Conservation (phyloP, 1,284 basidiomycete genomes). For the Laetiporus sulphureus region DNA sequence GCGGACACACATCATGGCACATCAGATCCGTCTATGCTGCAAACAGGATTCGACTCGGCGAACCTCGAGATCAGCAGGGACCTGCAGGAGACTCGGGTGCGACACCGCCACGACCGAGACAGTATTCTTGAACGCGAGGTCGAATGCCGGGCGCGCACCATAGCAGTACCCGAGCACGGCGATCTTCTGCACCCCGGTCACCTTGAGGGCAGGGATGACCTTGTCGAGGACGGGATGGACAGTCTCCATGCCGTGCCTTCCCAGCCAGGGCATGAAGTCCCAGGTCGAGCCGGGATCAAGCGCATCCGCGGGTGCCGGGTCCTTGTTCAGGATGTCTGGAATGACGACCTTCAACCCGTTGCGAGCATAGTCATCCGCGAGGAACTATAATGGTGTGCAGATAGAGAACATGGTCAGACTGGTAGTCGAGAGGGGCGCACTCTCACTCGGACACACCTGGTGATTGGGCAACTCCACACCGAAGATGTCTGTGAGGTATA, state of each 20-base stretch:
- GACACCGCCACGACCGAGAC: slow-evolving; percentile 48
- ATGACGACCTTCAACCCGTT: slow-evolving; percentile 64
- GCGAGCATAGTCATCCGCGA: slow-evolving; percentile 67
- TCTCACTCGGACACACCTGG: too few species aligned
- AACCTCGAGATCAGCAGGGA: slow-evolving; percentile 60
- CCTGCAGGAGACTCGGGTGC: slow-evolving; percentile 66
- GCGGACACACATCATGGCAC: not conserved
- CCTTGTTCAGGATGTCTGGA: slow-evolving; percentile 57
- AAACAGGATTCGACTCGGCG: slow-evolving; percentile 34
- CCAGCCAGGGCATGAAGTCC: slow-evolving; percentile 44
- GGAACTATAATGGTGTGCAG: slow-evolving; percentile 47
- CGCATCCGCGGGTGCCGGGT: slow-evolving; percentile 37
- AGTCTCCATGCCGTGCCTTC: slow-evolving; percentile 36
- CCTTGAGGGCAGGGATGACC: slow-evolving; percentile 50
- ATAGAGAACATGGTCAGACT: too few species aligned
- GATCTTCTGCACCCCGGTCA: slow-evolving; percentile 50
- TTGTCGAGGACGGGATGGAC: slow-evolving; percentile 50
- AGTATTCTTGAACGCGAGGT: slow-evolving; percentile 57
- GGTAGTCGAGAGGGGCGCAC: too few species aligned
- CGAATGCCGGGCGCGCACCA: slow-evolving; percentile 52
- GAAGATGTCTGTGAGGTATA: slow-evolving; percentile 58
- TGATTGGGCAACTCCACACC: slow-evolving; percentile 55
- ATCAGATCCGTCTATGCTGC: not conserved
- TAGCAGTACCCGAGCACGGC: slow-evolving; percentile 68
- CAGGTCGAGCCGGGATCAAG: slow-evolving; percentile 28